phyloP scores from a whole-genome alignment of 2,329 filamentous ascomycete genomes.

The Alternaria brassicae region DNA sequence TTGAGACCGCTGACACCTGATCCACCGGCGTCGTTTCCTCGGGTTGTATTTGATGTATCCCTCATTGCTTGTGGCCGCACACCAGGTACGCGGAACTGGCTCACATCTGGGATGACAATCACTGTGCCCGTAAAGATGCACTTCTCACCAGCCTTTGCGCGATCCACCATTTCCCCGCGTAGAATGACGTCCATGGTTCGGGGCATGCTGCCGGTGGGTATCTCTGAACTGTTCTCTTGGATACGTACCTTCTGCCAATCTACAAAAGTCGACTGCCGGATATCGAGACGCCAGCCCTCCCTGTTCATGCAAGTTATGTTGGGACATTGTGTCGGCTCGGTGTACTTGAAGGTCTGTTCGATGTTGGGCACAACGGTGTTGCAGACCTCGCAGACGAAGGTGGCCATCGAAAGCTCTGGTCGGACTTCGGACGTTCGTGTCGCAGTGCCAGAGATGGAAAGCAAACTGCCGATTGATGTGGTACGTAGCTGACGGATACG shows the following conservation, averaged over 20 bases:
- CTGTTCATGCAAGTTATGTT: conserved; percentile 88
- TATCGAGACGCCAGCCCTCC: conserved; percentile 93
- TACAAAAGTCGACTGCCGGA: conserved; percentile 94
- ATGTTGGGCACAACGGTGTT: conserved; percentile 85
- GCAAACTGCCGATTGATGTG: conserved; percentile 86
- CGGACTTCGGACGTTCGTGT: conserved; percentile 97
- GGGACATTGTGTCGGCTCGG: conserved; percentile 93
- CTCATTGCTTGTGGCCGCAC: conserved; percentile 81
- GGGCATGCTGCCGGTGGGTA: conserved; percentile 98
- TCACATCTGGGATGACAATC: conserved; percentile 96
- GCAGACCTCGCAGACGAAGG: conserved; percentile 90
- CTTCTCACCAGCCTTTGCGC: conserved; percentile 96
- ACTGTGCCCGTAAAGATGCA: conserved; percentile 96
- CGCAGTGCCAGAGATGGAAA: conserved; percentile 96
- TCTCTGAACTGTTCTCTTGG: conserved; percentile 98
- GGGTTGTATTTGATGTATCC: conserved; percentile 75
- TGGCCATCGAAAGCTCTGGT: conserved; percentile 89
- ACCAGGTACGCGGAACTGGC: conserved; percentile 89
- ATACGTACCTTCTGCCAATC: conserved; percentile 99
- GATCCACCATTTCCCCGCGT: conserved; percentile 95
- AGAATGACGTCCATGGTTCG: conserved; percentile 97
- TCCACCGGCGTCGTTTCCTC: conserved; percentile 81
- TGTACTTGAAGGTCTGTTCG: conserved; percentile 97
- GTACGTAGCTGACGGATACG: conserved; percentile 86
- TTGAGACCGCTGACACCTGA: conserved; percentile 88